Conservation (phyloP, 192 early-diverging fungal species). For the Linnemannia hyalina region DNA sequence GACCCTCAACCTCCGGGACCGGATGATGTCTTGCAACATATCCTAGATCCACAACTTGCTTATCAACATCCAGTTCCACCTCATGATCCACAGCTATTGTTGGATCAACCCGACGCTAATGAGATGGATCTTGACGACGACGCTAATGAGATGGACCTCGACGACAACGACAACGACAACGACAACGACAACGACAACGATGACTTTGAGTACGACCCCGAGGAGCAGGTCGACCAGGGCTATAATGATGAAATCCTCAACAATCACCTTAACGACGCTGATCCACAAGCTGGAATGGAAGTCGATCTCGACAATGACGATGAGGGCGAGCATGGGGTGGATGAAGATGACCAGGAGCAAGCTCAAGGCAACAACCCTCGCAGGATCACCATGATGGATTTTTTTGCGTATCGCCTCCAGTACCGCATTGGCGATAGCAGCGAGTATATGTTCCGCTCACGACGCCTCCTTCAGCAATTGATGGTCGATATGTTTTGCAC, state of each 20-base stretch:
- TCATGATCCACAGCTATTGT: neutral
- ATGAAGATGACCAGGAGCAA: no score
- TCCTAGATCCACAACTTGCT: neutral
- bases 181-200: no score
- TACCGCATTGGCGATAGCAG: neutral
- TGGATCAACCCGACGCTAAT: no score
- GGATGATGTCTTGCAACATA: neutral
- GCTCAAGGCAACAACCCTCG: conserved; percentile 1
- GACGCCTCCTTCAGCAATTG: neutral
- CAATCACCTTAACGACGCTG: neutral
- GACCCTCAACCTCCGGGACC: neutral
- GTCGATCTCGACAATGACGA: neutral
- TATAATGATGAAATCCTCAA: neutral
- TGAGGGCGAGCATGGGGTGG: neutral
- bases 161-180: no score
- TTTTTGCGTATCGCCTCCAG: conserved; percentile 2
- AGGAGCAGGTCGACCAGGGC: neutral
- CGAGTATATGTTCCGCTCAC: neutral
- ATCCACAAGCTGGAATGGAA: neutral
- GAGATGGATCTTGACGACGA: no score
- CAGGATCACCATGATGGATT: conserved; percentile 7
- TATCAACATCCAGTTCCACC: neutral
- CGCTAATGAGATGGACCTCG: neutral
- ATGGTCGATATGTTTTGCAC: conserved; percentile 5
- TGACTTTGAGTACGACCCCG: neutral